Evolutionary conservation across 192 early-diverging fungal genomes (phyloP).

Genomic region (Entomortierella chlamydospora): DNA sequence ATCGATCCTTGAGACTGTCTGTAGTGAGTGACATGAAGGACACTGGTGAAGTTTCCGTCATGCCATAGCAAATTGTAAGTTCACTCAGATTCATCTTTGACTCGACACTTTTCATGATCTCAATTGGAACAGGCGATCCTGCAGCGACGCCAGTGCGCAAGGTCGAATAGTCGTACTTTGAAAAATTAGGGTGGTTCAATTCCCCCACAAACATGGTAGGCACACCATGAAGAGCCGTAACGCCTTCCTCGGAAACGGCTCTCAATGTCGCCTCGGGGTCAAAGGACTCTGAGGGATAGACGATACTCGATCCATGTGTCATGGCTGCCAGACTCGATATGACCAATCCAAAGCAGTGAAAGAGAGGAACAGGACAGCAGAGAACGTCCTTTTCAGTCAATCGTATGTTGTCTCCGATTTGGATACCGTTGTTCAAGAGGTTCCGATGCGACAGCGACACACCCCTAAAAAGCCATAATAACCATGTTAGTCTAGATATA

Average conservation of each 20-base stretch:
- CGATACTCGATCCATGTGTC: conserved; percentile 55
- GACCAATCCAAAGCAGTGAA: conserved; percentile 67
- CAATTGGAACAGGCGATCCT: conserved; percentile 58
- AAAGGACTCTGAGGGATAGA: conserved; percentile 57
- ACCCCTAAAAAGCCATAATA: conserved; percentile 28
- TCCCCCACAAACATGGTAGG: conserved; percentile 54
- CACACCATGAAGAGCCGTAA: conserved; percentile 58
- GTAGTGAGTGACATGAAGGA: conserved; percentile 52
- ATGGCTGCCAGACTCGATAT: conserved; percentile 58
- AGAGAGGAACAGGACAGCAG: conserved; percentile 62
- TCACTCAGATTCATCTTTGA: conserved; percentile 57
- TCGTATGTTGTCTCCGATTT: conserved; percentile 53
- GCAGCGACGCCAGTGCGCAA: conserved; percentile 62
- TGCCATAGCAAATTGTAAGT: conserved; percentile 55
- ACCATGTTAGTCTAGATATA: no score
- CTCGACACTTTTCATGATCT: conserved; percentile 61
- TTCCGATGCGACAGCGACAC: conserved; percentile 61
- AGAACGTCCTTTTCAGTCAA: conserved; percentile 56
- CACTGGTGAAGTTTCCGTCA: conserved; percentile 60
- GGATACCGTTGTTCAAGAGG: conserved; percentile 60
- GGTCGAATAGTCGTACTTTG: conserved; percentile 46
- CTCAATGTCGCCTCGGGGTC: conserved; percentile 54
- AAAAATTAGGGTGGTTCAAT: conserved; percentile 59
- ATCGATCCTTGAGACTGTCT: conserved; percentile 37
- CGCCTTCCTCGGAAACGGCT: conserved; percentile 54